Conservation (phyloP, 768 basidiomycete genomes). For the Mycena venus region DNA sequence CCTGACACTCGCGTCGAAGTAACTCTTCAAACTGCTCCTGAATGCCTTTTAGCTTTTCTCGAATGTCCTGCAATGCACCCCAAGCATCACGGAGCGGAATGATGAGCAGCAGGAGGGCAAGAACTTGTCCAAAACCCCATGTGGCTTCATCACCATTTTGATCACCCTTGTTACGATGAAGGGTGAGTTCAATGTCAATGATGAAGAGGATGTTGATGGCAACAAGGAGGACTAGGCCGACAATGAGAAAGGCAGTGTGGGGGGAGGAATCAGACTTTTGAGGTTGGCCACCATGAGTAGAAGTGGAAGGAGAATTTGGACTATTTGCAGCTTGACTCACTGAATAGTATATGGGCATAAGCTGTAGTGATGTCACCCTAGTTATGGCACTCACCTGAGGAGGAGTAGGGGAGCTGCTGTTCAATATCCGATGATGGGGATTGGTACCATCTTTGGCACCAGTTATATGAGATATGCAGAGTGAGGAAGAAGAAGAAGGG, state of each 20-base stretch:
- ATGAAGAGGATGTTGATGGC: neutral
- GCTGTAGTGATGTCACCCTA: neutral
- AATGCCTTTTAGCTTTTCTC: too few species aligned
- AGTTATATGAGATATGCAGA: neutral
- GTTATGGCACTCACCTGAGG: neutral
- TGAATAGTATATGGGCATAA: neutral
- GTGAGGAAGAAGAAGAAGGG: neutral
- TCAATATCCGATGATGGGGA: neutral
- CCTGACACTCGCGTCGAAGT: too few species aligned
- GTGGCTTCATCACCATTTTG: too few species aligned
- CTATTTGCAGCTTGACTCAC: too few species aligned
- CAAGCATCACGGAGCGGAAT: too few species aligned
- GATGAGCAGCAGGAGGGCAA: too few species aligned
- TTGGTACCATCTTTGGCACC: too few species aligned
- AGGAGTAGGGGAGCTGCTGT: neutral
- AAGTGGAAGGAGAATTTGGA: neutral
- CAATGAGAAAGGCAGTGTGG: neutral
- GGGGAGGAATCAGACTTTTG: neutral
- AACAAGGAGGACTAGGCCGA: neutral
- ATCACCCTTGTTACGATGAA: too few species aligned
- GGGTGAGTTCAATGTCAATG: too few species aligned
- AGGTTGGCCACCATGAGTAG: neutral
- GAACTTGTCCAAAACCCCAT: too few species aligned
- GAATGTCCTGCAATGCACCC: too few species aligned
- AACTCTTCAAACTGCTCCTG: too few species aligned